Evolutionary conservation across 2,329 filamentous ascomycete species (phyloP).

Genomic region (Neofusicoccum sp.): DNA sequence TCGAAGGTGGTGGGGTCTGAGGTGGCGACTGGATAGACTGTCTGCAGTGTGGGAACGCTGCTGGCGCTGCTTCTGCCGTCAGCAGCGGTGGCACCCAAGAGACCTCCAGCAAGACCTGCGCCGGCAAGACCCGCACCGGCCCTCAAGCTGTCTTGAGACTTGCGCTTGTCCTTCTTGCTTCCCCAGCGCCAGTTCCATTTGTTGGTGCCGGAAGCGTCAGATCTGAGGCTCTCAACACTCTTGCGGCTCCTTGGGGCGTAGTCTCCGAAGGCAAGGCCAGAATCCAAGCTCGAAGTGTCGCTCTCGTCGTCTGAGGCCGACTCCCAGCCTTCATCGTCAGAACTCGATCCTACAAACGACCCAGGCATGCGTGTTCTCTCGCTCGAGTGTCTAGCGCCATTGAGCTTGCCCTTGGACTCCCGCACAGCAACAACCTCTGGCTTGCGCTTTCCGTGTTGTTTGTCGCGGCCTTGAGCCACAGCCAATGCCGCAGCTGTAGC

Average conservation of each 20-base stretch:
- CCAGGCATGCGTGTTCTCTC: slow-evolving; percentile 28
- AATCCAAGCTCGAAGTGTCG: slow-evolving; percentile 54
- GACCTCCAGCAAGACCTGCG: slow-evolving; percentile 31
- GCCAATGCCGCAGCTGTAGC: slow-evolving; percentile 53
- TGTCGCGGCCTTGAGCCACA: slow-evolving; percentile 42
- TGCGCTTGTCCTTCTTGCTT: slow-evolving; percentile 46
- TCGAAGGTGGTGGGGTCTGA: slow-evolving; percentile 67
- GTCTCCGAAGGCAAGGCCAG: slow-evolving; percentile 64
- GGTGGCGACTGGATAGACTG: slow-evolving; percentile 68
- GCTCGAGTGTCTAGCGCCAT: slow-evolving; percentile 22
- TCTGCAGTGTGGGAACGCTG: slow-evolving; percentile 58
- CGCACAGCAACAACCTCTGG: slow-evolving; percentile 40
- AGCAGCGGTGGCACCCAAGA: slow-evolving; percentile 48
- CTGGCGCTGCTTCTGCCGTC: slow-evolving; percentile 44
- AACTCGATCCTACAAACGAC: slow-evolving; percentile 29
- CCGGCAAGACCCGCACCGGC: slow-evolving; percentile 42
- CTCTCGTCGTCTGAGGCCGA: slow-evolving; percentile 42
- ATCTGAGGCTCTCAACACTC: slow-evolving; percentile 57
- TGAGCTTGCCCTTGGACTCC: slow-evolving; percentile 31
- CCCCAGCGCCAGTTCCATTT: slow-evolving; percentile 67
- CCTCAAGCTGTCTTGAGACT: slow-evolving; percentile 36
- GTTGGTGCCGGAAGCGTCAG: slow-evolving; percentile 56
- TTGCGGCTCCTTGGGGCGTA: slow-evolving; percentile 36
- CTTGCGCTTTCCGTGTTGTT: slow-evolving; percentile 28
- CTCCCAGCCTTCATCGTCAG: slow-evolving; percentile 54